Evolutionary conservation across 2,329 filamentous ascomycete species (phyloP).

Genomic region (Fusarium marasasianum): DNA sequence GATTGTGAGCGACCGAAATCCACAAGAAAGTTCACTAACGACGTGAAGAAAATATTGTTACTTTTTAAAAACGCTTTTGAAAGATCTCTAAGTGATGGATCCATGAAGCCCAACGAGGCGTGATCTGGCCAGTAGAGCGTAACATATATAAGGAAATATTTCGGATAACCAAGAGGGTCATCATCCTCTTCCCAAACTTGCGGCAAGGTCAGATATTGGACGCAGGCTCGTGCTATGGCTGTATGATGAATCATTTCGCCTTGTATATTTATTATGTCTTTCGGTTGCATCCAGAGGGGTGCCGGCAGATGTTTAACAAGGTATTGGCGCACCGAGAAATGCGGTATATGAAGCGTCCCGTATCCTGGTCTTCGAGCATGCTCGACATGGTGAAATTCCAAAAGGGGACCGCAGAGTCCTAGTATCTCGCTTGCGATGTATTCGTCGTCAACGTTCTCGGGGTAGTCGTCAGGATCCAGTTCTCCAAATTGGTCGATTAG

Average conservation of each 20-base stretch:
- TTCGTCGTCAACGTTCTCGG: slow-evolving; percentile 40
- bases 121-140: too few relatives aligned
- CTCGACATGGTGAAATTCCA: slow-evolving; percentile 17
- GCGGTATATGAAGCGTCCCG: slow-evolving; percentile 24
- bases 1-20: too few relatives aligned
- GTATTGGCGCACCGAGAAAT: slow-evolving; percentile 37
- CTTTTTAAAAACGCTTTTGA: rapidly evolving
- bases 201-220: not conserved
- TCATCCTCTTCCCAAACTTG: not conserved
- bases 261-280: rapidly evolving
- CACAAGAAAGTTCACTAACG: rapidly evolving
- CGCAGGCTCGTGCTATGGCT: not conserved
- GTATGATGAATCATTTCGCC: not conserved
- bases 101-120: too few relatives aligned
- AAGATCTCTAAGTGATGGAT: rapidly evolving
- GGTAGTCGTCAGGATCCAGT: slow-evolving; percentile 37
- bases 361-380: too few relatives aligned
- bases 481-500: slow-evolving; percentile 29
- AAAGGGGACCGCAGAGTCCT: slow-evolving; percentile 42
- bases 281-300: not conserved
- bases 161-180: too few relatives aligned
- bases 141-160: too few relatives aligned
- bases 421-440: slow-evolving; percentile 45
- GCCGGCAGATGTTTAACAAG: not conserved
- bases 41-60: rapidly evolving